phyloP scores from a whole-genome alignment of 306 rosid species.

The Castanea sativa region DNA sequence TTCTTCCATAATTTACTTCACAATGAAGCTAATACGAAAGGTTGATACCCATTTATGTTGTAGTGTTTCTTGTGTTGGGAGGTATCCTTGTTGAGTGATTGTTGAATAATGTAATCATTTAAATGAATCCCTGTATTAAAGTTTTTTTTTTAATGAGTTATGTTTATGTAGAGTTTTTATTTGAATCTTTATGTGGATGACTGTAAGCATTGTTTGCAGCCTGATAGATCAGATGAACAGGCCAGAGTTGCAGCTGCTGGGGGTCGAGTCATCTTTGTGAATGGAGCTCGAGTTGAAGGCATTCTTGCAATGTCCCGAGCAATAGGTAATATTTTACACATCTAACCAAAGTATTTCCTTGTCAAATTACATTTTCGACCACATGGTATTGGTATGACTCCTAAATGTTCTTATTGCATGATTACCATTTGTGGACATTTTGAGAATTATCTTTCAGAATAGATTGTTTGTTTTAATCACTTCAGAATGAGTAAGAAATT shows the following conservation, averaged over 20 bases:
- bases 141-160: not conserved
- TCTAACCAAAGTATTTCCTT: not conserved
- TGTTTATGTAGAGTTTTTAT: not conserved
- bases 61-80: not conserved
- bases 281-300: conserved; percentile 39
- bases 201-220: conserved; percentile 7
- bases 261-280: conserved; percentile 24
- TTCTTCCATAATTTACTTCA: too few species aligned
- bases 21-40: too few species aligned
- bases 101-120: not conserved
- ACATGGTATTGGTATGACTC: not conserved
- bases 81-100: not conserved
- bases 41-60: not conserved
- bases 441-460: not conserved
- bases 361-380: not conserved
- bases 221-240: conserved; percentile 24
- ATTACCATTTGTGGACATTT: not conserved
- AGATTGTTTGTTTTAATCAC: not conserved
- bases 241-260: conserved; percentile 30
- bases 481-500: not conserved
- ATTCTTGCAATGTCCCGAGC: conserved; percentile 39
- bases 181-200: not conserved
- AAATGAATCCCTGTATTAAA: not conserved
- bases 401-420: not conserved
- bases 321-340: conserved; percentile 23